phyloP scores from a whole-genome alignment of 2,329 filamentous ascomycete species.

The Exophiala sideris region DNA sequence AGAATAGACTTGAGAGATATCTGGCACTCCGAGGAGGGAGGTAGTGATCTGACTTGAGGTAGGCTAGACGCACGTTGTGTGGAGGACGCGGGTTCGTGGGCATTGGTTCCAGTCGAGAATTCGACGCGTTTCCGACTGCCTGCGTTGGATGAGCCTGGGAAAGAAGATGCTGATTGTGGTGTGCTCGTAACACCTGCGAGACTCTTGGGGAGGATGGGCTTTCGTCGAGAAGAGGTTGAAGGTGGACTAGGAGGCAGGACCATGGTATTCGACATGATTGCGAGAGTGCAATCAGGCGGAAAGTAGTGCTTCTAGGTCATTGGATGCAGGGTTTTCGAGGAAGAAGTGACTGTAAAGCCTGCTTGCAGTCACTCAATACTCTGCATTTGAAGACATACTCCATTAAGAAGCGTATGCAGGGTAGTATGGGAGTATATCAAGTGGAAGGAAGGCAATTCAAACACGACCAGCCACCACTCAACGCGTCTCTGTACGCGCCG shows the following conservation, averaged over 20 bases:
- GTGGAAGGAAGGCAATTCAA: not conserved
- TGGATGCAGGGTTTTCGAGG: not conserved
- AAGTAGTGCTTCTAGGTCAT: not conserved
- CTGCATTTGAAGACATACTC: not conserved
- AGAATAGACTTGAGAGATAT: conserved; percentile 70
- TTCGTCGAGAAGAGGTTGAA: conserved; percentile 23
- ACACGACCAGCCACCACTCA: conserved; percentile 6
- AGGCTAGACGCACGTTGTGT: conserved; percentile 39
- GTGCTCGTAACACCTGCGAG: conserved; percentile 6
- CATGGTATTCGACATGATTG: conserved; percentile 24
- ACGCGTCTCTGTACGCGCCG: conserved; percentile 1
- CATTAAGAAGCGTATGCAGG: conserved; percentile 1
- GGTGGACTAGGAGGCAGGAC: conserved; percentile 30
- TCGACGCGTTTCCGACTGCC: conserved; percentile 55
- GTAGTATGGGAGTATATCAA: not conserved
- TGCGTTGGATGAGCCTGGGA: conserved; percentile 14
- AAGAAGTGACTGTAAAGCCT: conserved; percentile 3
- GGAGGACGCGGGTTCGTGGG: conserved; percentile 28
- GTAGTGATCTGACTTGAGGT: conserved; percentile 39
- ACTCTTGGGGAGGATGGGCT: conserved; percentile 1
- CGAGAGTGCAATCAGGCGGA: not conserved
- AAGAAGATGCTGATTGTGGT: conserved; percentile 18
- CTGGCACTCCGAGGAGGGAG: conserved; percentile 51
- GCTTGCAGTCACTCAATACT: conserved; percentile 17
- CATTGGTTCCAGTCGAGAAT: conserved; percentile 57